Conservation (phyloP, 345 rosid genomes). For the Eucalyptus sp. region DNA sequence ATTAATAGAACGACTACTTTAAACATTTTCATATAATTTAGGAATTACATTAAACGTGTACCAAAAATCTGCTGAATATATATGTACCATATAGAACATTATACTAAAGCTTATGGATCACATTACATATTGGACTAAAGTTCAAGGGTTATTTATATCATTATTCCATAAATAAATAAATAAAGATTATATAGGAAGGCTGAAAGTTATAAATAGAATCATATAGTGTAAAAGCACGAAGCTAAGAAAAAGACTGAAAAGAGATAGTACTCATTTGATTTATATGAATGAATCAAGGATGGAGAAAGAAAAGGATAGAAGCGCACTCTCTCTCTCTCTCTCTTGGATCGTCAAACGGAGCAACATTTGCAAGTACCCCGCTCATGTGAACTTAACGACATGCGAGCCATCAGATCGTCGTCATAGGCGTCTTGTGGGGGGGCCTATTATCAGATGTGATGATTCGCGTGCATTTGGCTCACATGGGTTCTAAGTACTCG, state of each 20-base stretch:
- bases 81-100: rapidly evolving
- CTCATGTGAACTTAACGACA: neutral
- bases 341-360: neutral
- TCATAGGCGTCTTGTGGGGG: neutral
- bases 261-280: neutral
- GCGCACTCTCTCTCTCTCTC: neutral
- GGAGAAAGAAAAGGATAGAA: neutral
- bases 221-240: neutral
- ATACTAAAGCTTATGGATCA: too few relatives aligned
- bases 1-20: too few relatives aligned
- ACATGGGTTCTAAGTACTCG: neutral
- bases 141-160: too few relatives aligned
- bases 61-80: rapidly evolving
- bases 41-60: rapidly evolving
- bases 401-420: neutral
- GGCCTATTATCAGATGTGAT: neutral
- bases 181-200: neutral
- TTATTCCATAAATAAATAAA: too few relatives aligned
- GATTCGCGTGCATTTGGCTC: neutral
- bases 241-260: neutral
- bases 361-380: neutral
- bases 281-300: neutral
- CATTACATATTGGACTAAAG: rapidly evolving
- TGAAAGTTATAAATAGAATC: neutral
- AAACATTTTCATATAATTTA: too few relatives aligned